Evolutionary conservation across 768 basidiomycete species (phyloP), one percentile per base, ranked within the genome.

Genomic region (Collybiopsis confluens): DNA sequence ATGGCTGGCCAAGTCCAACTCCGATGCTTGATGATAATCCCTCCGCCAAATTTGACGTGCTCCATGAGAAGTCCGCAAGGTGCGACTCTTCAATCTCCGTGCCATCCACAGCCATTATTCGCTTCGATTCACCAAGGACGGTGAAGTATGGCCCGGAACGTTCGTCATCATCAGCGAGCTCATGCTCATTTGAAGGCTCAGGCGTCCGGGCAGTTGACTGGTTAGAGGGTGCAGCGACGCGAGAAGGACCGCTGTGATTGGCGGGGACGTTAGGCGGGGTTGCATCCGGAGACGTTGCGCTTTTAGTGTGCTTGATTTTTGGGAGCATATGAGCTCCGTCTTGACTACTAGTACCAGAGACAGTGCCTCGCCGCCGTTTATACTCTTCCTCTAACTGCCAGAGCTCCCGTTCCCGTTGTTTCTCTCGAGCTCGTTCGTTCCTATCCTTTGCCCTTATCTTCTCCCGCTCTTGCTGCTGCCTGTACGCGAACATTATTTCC

Each of bases 91-190:
- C 60, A 56, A 79, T 79, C 9, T 72, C 71, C 0, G 72, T 70
- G 9, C 73, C 71, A 0, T 75, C 77, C 0, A 74, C 74, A 11
- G 72, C 74, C 15, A 79, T 69, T 5, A 76, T 66, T 7, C 71
- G 72, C 1, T 76, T 69, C 0, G 70, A 63, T 5, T 72, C 68
- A 1, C 82, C 82, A 54, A 82, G 74, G 15, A 83, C 75, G 3
- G 82, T 80, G 58, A 82, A 82, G 48, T 82, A 80, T n/a, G 81
- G 80, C 9, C 66, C 70, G 3, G 54, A 48, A 48, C 11, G 26
- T 16, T 48, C 47, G 4, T 37, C 47, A 48, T 37, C 47, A 36
- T 37, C 47, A 38, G 38, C n/a, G 16, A 40, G 23, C n/a, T 30
- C 20, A n/a, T 15, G 20, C 35, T 52, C 41, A 6, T 15, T 41